Conservation (phyloP, 352 stramenopile species). For the Phytophthora cactorum region DNA sequence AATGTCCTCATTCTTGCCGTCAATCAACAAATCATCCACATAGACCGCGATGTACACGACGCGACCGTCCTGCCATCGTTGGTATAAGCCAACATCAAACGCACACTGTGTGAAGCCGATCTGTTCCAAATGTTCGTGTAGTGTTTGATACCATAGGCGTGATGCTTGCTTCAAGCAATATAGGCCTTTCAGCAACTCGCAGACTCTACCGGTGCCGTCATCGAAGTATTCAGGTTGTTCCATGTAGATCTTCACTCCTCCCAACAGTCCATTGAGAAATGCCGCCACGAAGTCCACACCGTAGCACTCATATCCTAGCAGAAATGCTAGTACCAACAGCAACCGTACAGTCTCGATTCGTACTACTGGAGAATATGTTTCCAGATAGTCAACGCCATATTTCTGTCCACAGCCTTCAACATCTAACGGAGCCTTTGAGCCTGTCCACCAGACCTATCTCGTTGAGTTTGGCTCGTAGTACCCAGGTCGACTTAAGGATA, state of each 20-base stretch:
- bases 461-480: too few species aligned
- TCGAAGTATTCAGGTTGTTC: slow-evolving; percentile 9
- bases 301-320: background rate
- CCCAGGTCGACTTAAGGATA: too few species aligned
- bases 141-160: background rate
- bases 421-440: too few species aligned
- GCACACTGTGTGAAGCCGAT: background rate
- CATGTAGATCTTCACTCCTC: slow-evolving; percentile 9
- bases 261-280: slow-evolving; percentile 11
- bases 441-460: too few species aligned
- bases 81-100: slow-evolving; percentile 2
- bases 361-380: too few species aligned
- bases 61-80: background rate
- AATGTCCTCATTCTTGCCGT: slow-evolving; percentile 1
- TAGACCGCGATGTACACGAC: background rate
- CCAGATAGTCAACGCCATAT: too few species aligned
- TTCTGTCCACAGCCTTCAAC: too few species aligned
- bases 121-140: background rate
- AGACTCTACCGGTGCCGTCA: background rate
- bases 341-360: too few species aligned
- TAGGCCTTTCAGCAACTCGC: background rate
- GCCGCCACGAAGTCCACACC: slow-evolving; percentile 10
- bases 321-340: too few species aligned
- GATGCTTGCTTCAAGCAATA: slow-evolving; percentile 3
- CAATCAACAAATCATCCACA: background rate